Base-by-base conservation (phyloP, 345 rosid species). In the Camelina sativa region DNA sequence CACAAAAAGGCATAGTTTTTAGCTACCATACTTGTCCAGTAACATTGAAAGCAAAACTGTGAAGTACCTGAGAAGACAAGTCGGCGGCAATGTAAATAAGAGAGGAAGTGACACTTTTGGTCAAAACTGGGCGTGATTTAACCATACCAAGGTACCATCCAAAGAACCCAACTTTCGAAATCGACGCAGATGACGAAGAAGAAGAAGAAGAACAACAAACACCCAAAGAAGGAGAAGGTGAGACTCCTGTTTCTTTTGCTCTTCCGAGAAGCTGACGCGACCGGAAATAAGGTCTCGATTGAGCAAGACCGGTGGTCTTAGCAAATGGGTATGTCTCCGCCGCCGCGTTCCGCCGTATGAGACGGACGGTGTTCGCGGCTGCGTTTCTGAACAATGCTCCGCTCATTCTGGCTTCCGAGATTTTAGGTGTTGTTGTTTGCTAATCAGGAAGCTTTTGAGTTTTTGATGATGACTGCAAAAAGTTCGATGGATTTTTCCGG, bases 131-230 rank as follows among this genome's bases (percentile, higher is more conserved):
- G 34, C 95, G 69, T 2, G 97, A 84, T 80, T 91, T 88, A 0
- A 94, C 80, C 97, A 90, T 85, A 16, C 84, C 91, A 82, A 94
- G 80, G 73, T 94, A 90, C 98, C 97, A 91, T 0, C 87, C 85
- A 11, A 91, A 79, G 57, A 94, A 82, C 17, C 88, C 86, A 11
- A 82, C 44, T 4, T 43, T 62, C 20, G 66, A 41, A 41, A 62
- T 41, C 75, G 76, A 80, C 25, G 74, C 30, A 51, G 73, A 60
- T 0, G 85, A 67, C 0, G 86, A 80, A 41, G 82, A 70, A 34
- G 37, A 28, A 28, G 30, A 28, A 28, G 30, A 28, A 28, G 30
- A 28, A 28, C 5, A 28, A 69, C 50, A 73, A 4, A 66, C 51
- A 11, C 71, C 28, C 6, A 46, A 73, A 48, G 51, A 46, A 47